These are phyloP conservation scores for Arthrobotrys musiformis DNA, from an alignment of 2,329 filamentous ascomycete species.

Conservation along the genomic window DNA sequence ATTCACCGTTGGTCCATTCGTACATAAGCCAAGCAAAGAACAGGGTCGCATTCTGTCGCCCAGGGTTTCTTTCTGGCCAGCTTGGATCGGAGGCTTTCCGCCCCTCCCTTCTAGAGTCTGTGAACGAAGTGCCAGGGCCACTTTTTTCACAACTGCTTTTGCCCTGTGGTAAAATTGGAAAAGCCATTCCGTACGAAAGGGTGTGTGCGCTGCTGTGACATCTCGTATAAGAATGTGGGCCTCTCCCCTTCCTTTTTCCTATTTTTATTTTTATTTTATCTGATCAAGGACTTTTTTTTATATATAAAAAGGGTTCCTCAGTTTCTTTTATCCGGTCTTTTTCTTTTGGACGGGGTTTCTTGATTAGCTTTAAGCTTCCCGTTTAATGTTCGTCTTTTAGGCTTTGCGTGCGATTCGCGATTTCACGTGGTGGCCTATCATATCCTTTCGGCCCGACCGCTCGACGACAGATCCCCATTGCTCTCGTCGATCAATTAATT, in stretches of 20 bases:
- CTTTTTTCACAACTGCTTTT: background rate
- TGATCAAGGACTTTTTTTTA: background rate
- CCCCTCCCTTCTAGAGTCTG: no score
- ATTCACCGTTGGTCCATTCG: background rate
- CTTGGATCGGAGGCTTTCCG: conserved; percentile 10
- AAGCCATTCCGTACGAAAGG: conserved; percentile 1
- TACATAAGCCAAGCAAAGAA: conserved; percentile 16
- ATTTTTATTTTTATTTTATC: background rate
- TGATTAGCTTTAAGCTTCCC: conserved; percentile 8
- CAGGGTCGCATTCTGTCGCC: background rate
- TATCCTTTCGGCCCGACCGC: background rate
- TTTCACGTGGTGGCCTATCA: background rate
- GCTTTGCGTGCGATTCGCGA: conserved; percentile 8
- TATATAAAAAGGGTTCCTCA: background rate
- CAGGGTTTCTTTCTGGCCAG: background rate
- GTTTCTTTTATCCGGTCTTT: background rate
- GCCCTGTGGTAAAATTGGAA: background rate
- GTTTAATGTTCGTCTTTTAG: background rate
- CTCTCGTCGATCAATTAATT: background rate
- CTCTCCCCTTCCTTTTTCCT: background rate
- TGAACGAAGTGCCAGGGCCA: no score
- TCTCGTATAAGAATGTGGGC: conserved; percentile 4
- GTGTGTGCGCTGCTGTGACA: background rate
- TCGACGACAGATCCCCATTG: background rate
- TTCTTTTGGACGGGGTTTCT: background rate